Conservation (phyloP, 1,139 yeast species). For the Tardiomyces depauwii region DNA sequence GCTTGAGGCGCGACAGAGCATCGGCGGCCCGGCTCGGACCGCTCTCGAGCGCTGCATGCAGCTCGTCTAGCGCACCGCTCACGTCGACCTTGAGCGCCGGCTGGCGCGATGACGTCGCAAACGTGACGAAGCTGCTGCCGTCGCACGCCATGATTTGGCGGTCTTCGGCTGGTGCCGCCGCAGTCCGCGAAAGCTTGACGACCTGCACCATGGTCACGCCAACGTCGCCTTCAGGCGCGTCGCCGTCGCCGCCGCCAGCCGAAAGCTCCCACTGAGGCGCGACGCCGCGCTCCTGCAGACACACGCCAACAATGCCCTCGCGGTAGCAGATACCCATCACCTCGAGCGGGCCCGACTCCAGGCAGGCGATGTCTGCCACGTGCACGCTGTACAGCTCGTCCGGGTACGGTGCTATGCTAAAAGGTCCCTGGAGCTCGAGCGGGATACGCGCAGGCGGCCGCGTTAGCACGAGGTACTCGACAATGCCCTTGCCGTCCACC, state of each 20-base stretch:
- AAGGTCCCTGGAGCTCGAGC: constrained; percentile 39
- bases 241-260: too few species aligned
- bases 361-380: constrained; percentile 25
- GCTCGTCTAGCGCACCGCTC: not conserved
- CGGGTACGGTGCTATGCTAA: constrained; percentile 41
- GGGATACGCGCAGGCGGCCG: constrained; percentile 11
- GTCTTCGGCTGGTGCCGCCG: not conserved
- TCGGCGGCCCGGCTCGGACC: not conserved
- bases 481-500: constrained; percentile 1
- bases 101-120: not conserved
- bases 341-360: constrained; percentile 12
- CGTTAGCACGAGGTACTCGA: constrained; percentile 4
- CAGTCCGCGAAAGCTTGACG: not conserved
- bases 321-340: constrained; percentile 14
- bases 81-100: not conserved
- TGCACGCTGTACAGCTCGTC: constrained; percentile 33
- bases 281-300: constrained; percentile 16
- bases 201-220: not conserved
- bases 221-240: not conserved
- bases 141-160: not conserved
- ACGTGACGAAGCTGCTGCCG: not conserved
- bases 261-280: constrained; percentile 13
- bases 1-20: not conserved
- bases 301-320: constrained; percentile 18
- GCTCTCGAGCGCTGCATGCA: not conserved